Conservation (phyloP, 306 rosid species). For the Purshia tridentata region DNA sequence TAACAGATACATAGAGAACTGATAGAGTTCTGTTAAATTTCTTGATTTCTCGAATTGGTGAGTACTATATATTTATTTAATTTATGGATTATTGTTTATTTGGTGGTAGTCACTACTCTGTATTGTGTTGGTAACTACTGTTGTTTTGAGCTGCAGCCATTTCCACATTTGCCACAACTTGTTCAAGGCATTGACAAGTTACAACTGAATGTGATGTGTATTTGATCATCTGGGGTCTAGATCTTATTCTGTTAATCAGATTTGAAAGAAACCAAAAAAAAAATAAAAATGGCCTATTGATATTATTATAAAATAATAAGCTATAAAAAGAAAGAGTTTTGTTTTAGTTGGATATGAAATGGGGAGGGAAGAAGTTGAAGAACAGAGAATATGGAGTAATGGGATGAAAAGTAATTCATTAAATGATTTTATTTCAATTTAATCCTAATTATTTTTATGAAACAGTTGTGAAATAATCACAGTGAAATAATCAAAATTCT, state of each 20-base stretch:
- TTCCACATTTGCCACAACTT: neutral
- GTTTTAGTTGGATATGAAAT: too few relatives aligned
- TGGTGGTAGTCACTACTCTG: neutral
- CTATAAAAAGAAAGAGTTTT: too few relatives aligned
- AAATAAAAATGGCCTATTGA: too few relatives aligned
- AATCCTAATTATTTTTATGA: too few relatives aligned
- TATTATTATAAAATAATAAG: too few relatives aligned
- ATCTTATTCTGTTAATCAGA: neutral
- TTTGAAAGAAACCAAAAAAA: too few relatives aligned
- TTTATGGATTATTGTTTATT: constrained; percentile 7
- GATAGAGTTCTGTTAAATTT: constrained; percentile 5
- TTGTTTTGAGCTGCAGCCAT: neutral
- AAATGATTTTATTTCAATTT: too few relatives aligned
- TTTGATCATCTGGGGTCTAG: neutral
- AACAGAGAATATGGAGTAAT: too few relatives aligned
- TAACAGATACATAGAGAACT: constrained; percentile 15
- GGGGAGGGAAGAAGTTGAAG: too few relatives aligned
- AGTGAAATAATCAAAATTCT: too few relatives aligned
- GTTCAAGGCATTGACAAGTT: neutral
- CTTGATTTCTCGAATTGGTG: constrained; percentile 4
- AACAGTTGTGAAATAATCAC: too few relatives aligned
- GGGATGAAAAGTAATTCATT: too few relatives aligned
- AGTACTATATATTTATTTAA: neutral
- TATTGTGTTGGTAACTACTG: neutral
- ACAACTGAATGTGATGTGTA: neutral